Percentiles rank a stretch among this genome's conserved stretches.
These are phyloP conservation scores for Coniochaeta pulveracea DNA, from an alignment of 2,329 filamentous ascomycete species.

Conservation along the genomic window DNA sequence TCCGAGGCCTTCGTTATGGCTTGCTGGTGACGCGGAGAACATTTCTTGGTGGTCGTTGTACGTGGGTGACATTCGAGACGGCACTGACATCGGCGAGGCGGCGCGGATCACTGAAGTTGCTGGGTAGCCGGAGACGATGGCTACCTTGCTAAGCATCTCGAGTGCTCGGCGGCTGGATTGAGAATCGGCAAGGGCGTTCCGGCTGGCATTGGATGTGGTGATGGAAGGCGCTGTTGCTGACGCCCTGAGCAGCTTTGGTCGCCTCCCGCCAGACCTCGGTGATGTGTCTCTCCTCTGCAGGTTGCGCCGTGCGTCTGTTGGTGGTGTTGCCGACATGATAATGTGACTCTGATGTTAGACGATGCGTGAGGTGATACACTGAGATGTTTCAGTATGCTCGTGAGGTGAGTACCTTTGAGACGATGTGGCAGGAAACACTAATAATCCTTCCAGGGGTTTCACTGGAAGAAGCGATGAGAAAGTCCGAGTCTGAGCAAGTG, in stretches of 20 bases:
- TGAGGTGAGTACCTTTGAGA: no score
- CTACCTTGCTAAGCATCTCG: slow-evolving; percentile 43
- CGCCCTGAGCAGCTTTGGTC: slow-evolving; percentile 43
- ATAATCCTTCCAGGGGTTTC: no score
- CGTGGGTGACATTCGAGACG: slow-evolving; percentile 24
- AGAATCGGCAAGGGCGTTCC: slow-evolving; percentile 36
- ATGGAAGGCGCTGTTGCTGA: slow-evolving; percentile 46
- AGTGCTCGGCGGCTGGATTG: slow-evolving; percentile 38
- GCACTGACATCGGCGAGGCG: slow-evolving; percentile 19
- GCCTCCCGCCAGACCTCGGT: slow-evolving; percentile 27
- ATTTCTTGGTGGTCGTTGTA: slow-evolving; percentile 16
- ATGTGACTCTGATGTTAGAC: slow-evolving; percentile 17
- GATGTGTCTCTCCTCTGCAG: slow-evolving; percentile 27
- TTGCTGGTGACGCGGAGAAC: slow-evolving; percentile 16
- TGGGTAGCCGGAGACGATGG: slow-evolving; percentile 32
- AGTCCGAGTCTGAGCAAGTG: not conserved
- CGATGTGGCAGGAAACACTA: no score
- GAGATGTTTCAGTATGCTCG: no score
- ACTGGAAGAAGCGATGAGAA: not conserved
- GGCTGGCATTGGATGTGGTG: slow-evolving; percentile 41
- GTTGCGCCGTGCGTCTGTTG: slow-evolving; percentile 21
- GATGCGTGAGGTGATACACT: not conserved
- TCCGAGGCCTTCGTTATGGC: slow-evolving; percentile 15
- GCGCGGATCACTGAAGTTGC: slow-evolving; percentile 18
- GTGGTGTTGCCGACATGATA: slow-evolving; percentile 15